phyloP scores from a whole-genome alignment of 805 yeast species.

The Wickerhamiella brachini region DNA sequence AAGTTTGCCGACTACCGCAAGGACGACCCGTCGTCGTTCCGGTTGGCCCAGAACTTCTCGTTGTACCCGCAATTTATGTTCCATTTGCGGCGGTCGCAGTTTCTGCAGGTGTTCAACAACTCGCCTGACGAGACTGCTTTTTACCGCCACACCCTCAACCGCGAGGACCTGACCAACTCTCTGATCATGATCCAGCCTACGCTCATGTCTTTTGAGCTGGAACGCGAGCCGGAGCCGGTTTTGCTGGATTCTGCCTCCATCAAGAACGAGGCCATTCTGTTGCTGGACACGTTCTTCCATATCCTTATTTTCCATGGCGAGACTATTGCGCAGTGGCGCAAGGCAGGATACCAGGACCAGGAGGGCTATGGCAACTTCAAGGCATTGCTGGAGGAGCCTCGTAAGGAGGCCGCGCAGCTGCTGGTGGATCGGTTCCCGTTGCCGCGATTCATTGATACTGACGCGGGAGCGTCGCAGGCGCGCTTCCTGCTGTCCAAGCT shows the following conservation, averaged over 20 bases:
- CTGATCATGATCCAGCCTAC: slow-evolving; percentile 97
- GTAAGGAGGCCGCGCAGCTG: slow-evolving; percentile 81
- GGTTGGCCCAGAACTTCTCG: slow-evolving; percentile 70
- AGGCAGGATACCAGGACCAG: slow-evolving; percentile 83
- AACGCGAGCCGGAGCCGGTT: slow-evolving; percentile 80
- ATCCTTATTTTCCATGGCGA: slow-evolving; percentile 91
- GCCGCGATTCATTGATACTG: slow-evolving; percentile 94
- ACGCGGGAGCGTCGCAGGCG: slow-evolving; percentile 97
- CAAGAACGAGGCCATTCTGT: slow-evolving; percentile 71
- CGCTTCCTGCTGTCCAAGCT: slow-evolving; percentile 88
- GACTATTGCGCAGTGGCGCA: slow-evolving; percentile 92
- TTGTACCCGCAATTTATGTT: slow-evolving; percentile 92
- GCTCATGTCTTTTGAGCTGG: slow-evolving; percentile 69
- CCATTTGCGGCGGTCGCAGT: slow-evolving; percentile 91
- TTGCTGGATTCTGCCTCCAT: slow-evolving; percentile 86
- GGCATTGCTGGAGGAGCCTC: slow-evolving; percentile 74
- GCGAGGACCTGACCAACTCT: slow-evolving; percentile 87
- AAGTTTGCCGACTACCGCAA: slow-evolving; percentile 87
- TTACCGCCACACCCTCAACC: slow-evolving; percentile 79
- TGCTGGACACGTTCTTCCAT: slow-evolving; percentile 93
- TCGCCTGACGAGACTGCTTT: slow-evolving; percentile 99
- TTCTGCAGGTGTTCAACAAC: slow-evolving; percentile 88
- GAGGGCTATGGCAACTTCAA: slow-evolving; percentile 83
- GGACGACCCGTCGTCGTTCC: slow-evolving; percentile 69
- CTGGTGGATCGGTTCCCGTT: slow-evolving; percentile 91